These are phyloP conservation scores for Phlebiopsis gigantea DNA, from an alignment of 768 basidiomycete species.

Conservation along the genomic window DNA sequence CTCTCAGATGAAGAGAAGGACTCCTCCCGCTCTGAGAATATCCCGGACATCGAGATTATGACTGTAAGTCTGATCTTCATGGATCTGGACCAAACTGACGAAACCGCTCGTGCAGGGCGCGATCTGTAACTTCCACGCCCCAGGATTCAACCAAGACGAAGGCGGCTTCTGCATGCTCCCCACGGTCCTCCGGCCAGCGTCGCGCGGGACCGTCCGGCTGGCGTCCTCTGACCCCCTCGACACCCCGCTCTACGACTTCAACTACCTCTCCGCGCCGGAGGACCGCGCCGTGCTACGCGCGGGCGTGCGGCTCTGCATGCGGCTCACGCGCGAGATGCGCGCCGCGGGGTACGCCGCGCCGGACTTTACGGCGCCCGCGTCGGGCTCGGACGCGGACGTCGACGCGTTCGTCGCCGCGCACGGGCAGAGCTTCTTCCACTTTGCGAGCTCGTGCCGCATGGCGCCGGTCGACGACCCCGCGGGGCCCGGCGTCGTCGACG, in stretches of 20 bases:
- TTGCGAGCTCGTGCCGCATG: slow-evolving; percentile 35
- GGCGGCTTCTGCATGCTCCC: background rate
- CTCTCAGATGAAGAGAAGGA: background rate
- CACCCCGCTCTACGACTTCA: background rate
- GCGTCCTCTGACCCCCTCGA: slow-evolving; percentile 1
- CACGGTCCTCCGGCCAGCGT: background rate
- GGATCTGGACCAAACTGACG: background rate
- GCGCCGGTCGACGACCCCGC: background rate
- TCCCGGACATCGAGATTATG: slow-evolving; percentile 8
- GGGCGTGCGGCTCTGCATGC: slow-evolving; percentile 3
- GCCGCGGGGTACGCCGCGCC: background rate
- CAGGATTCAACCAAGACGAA: background rate
- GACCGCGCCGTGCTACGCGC: background rate
- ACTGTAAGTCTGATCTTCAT: background rate
- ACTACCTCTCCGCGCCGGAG: background rate
- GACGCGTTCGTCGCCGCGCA: slow-evolving; percentile 13
- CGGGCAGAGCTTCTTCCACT: slow-evolving; percentile 16
- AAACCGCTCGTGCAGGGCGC: background rate
- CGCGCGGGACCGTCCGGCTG: slow-evolving; percentile 3
- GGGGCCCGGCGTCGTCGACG: slow-evolving; percentile 37
- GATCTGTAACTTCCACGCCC: background rate
- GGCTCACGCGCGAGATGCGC: background rate
- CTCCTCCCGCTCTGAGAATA: background rate
- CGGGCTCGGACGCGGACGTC: background rate
- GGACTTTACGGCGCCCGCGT: background rate